Percentiles rank a stretch among this genome's conserved stretches.
Evolutionary conservation across 768 basidiomycete species (phyloP).

Genomic region (Calocybe gangraenosa): DNA sequence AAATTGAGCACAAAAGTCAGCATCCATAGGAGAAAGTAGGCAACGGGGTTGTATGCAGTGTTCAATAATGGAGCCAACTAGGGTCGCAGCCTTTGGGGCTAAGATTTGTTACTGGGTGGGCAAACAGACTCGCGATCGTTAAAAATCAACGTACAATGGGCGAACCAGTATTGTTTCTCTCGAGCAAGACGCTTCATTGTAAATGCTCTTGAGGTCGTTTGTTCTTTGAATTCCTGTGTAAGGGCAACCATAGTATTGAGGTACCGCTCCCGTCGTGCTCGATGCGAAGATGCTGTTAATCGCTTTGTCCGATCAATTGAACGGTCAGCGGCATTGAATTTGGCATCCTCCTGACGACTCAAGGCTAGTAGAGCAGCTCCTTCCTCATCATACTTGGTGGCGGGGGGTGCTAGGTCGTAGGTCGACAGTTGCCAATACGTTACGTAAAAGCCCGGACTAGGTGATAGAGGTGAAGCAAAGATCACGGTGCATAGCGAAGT

Average conservation of each 20-base stretch:
- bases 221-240: constrained; percentile 70
- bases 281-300: constrained; percentile 51
- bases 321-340: constrained; percentile 63
- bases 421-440: constrained; percentile 97
- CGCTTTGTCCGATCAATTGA: constrained; percentile 64
- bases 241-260: constrained; percentile 56
- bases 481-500: constrained; percentile 2
- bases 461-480: constrained; percentile 9
- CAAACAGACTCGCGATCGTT: not conserved
- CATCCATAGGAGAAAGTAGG: constrained; percentile 94
- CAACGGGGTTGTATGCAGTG: constrained; percentile 92
- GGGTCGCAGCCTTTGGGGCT: constrained; percentile 43
- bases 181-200: constrained; percentile 73
- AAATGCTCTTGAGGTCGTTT: constrained; percentile 64
- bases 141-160: constrained; percentile 50
- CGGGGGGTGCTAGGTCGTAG: constrained; percentile 82
- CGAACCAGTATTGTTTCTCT: constrained; percentile 84
- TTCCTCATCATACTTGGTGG: constrained; percentile 76
- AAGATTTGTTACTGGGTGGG: not conserved
- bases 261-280: constrained; percentile 61
- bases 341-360: constrained; percentile 65
- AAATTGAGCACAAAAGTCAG: constrained; percentile 89
- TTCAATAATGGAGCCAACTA: constrained; percentile 70
- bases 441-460: constrained; percentile 85
- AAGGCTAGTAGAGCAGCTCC: constrained; percentile 53